These are phyloP conservation scores for Volvariella surrecta DNA, from an alignment of 1,284 basidiomycete species.

Conservation along the genomic window DNA sequence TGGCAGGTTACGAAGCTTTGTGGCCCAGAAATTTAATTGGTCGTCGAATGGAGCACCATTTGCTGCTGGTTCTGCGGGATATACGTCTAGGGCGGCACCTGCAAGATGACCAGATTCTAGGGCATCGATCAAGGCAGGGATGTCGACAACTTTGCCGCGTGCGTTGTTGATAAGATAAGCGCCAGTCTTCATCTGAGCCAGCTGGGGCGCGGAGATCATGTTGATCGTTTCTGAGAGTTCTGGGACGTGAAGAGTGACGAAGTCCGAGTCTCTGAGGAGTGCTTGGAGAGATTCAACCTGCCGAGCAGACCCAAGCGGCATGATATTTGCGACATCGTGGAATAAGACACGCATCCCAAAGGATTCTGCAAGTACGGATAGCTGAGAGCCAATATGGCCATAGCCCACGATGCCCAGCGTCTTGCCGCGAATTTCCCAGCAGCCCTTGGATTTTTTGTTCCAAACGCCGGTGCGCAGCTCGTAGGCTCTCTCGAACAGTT, in stretches of 20 bases:
- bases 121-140: slow-evolving; percentile 81
- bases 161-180: slow-evolving; percentile 98
- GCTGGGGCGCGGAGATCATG: slow-evolving; percentile 78
- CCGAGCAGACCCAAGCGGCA: slow-evolving; percentile 93
- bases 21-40: slow-evolving; percentile 77
- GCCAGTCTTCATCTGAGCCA: slow-evolving; percentile 92
- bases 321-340: slow-evolving; percentile 93
- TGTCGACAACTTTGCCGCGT: slow-evolving; percentile 91
- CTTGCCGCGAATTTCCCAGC: slow-evolving; percentile 98
- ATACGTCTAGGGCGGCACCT: slow-evolving; percentile 94
- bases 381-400: slow-evolving; percentile 97
- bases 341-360: slow-evolving; percentile 97
- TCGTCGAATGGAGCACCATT: slow-evolving; percentile 89
- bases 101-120: slow-evolving; percentile 83
- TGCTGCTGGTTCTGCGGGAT: slow-evolving; percentile 84
- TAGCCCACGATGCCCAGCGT: slow-evolving; percentile 98
- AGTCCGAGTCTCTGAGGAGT: slow-evolving; percentile 80
- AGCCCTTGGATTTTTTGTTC: slow-evolving; percentile 99
- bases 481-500: slow-evolving; percentile 82
- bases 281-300: slow-evolving; percentile 82
- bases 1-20: slow-evolving; percentile 61
- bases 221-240: slow-evolving; percentile 94
- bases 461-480: slow-evolving; percentile 90
- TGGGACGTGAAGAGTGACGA: slow-evolving; percentile 94
- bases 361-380: slow-evolving; percentile 94